Conservation (phyloP, 148 eudicot genomes). For the Pharnaceum exiguum region DNA sequence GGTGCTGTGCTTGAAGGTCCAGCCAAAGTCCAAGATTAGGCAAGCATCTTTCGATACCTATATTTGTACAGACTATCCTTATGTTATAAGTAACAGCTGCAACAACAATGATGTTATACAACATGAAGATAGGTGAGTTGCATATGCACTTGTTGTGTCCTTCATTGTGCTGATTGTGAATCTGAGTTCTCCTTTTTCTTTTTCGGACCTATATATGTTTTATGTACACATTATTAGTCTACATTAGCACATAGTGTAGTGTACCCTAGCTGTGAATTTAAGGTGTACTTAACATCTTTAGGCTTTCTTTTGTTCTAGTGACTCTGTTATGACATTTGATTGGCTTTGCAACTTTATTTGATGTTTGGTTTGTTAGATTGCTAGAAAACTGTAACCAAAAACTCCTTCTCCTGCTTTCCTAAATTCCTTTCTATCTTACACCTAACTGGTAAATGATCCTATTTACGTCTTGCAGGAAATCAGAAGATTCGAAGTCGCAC, state of each 20-base stretch:
- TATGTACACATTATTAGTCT: no score
- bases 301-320: no score
- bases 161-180: neutral
- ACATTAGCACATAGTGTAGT: no score
- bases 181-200: neutral
- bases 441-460: neutral
- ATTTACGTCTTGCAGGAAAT: conserved; percentile 27
- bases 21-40: conserved; percentile 23
- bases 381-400: no score
- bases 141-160: neutral
- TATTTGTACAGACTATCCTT: conserved; percentile 41
- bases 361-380: no score
- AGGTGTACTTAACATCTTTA: no score
- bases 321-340: no score
- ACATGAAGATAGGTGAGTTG: conserved; percentile 39
- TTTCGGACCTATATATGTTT: neutral
- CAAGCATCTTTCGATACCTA: conserved; percentile 42
- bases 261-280: no score
- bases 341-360: no score
- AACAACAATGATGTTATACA: conserved; percentile 25
- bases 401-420: no score
- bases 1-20: conserved; percentile 19
- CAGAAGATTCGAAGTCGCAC: conserved; percentile 34
- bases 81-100: conserved; percentile 24
- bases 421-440: no score